A percentile compares a stretch with the other conserved stretches of the same genome.
Conservation (phyloP, 176 grass and related monocot genomes). For the barley (Hordeum vulgare) region DNA sequence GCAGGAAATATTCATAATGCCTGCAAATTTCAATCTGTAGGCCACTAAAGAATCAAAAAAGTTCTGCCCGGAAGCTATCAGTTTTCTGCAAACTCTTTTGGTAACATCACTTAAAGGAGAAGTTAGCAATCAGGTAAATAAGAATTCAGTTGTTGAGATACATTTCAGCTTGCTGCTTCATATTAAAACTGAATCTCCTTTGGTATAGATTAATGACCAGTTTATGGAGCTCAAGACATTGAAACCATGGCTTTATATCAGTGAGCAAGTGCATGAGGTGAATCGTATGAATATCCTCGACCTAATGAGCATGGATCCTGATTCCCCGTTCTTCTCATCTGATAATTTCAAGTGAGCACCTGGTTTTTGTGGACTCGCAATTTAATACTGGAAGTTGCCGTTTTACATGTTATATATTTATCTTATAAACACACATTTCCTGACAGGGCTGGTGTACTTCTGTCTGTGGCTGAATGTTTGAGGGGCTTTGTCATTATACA, state of each 20-base stretch:
- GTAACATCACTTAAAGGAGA: constrained; percentile 50
- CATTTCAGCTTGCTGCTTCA: neutral
- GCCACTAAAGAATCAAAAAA: constrained; percentile 85
- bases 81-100: constrained; percentile 78
- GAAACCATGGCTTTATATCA: constrained; percentile 62
- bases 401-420: neutral
- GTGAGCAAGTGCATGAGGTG: constrained; percentile 31
- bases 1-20: neutral
- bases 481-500: constrained; percentile 76
- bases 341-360: constrained; percentile 64
- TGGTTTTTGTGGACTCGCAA: neutral
- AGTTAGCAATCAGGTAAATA: constrained; percentile 51
- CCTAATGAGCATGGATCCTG: constrained; percentile 59
- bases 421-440: constrained; percentile 9
- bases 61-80: constrained; percentile 78
- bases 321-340: constrained; percentile 54
- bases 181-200: constrained; percentile 28
- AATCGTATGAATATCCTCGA: constrained; percentile 55
- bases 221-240: constrained; percentile 67
- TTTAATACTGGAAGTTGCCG: neutral
- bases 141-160: neutral
- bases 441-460: constrained; percentile 56
- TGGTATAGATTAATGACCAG: constrained; percentile 54
- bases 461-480: constrained; percentile 68
- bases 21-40: constrained; percentile 34